Percentiles rank a stretch among this genome's conserved stretches.
These are phyloP conservation scores for Colletotrichum eleusines DNA, from an alignment of 2,329 filamentous ascomycete genomes.

Conservation along the genomic window DNA sequence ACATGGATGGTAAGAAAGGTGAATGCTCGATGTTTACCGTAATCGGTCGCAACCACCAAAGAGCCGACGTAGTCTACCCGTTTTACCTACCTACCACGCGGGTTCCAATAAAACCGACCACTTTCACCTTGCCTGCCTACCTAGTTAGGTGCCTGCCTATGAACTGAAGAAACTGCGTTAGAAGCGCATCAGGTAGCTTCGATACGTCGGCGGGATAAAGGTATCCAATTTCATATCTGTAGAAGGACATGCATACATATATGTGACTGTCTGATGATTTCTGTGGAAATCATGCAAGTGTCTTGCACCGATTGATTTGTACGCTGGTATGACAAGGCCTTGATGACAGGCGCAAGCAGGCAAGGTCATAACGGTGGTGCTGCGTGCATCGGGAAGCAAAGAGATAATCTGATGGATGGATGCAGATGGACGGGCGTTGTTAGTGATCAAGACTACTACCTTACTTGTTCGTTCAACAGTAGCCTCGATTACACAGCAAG, in stretches of 20 bases:
- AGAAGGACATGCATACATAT: background rate
- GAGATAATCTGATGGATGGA: slow-evolving; percentile 1
- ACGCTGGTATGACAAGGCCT: background rate
- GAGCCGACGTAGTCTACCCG: background rate
- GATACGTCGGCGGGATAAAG: background rate
- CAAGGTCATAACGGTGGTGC: background rate
- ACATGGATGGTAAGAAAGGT: background rate
- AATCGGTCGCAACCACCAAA: background rate
- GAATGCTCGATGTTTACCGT: background rate
- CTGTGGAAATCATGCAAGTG: background rate
- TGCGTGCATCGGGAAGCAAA: slow-evolving; percentile 1
- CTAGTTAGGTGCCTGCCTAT: too few relatives aligned
- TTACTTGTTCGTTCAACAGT: background rate
- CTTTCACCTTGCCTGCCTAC: too few relatives aligned
- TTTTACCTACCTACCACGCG: background rate
- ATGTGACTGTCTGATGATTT: background rate
- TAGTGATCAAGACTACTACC: too few relatives aligned
- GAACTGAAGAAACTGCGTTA: background rate
- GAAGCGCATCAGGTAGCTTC: background rate
- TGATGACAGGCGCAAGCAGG: slow-evolving; percentile 12
- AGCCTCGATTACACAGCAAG: background rate
- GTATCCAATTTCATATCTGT: background rate
- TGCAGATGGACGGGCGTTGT: too few relatives aligned
- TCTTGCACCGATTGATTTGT: background rate
- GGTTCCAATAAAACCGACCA: too few relatives aligned